These are phyloP conservation scores for Raphanus hybrid DNA, from an alignment of 441 rosid species.

Conservation along the genomic window DNA sequence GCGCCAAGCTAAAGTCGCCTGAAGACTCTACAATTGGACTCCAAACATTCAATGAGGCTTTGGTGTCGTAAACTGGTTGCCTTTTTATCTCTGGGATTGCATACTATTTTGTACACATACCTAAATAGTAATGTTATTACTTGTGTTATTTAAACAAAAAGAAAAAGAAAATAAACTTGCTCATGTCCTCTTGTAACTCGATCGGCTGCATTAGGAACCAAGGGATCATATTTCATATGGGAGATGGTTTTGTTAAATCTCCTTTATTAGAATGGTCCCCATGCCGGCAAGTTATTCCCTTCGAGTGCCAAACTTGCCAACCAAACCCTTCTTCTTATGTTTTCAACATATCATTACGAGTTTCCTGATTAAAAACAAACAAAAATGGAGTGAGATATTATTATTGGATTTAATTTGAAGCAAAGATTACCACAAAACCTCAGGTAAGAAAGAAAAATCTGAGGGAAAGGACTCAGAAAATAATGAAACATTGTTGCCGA, in stretches of 20 bases:
- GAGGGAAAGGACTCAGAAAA: too few species aligned
- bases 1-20: background rate
- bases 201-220: background rate
- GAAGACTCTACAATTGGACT: background rate
- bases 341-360: background rate
- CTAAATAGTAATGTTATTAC: background rate
- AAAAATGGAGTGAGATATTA: background rate
- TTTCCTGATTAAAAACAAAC: background rate
- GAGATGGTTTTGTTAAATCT: background rate
- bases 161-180: background rate
- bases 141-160: background rate
- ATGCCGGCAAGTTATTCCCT: background rate
- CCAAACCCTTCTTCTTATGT: background rate
- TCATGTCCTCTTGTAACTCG: background rate
- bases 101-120: background rate
- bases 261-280: background rate
- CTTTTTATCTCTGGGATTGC: background rate
- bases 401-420: too few species aligned
- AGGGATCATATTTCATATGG: background rate
- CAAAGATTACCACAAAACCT: too few species aligned
- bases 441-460: too few species aligned
- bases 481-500: too few species aligned
- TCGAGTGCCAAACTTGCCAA: background rate
- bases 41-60: background rate
- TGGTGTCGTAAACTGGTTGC: background rate